phyloP scores from a whole-genome alignment of 2,329 filamentous ascomycete species.

The Setomelanomma holmii region DNA sequence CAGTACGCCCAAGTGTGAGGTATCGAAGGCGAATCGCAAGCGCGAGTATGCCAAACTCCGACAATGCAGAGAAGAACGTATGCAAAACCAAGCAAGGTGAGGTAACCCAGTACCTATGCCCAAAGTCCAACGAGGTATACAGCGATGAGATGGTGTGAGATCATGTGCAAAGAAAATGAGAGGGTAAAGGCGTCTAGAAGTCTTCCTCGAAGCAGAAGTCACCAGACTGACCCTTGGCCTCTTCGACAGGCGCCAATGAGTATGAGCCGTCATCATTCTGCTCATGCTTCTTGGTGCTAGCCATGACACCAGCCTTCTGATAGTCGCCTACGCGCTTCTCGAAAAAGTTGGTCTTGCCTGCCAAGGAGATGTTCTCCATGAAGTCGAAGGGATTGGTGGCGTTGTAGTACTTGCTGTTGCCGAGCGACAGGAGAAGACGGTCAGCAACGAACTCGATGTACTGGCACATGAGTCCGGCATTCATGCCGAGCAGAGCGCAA shows the following conservation, averaged over 20 bases:
- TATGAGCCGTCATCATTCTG: slow-evolving; percentile 51
- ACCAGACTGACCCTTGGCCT: slow-evolving; percentile 60
- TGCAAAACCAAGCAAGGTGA: slow-evolving; percentile 26
- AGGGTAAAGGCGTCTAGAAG: slow-evolving; percentile 69
- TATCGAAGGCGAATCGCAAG: slow-evolving; percentile 33
- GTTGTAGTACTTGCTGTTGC: slow-evolving; percentile 94
- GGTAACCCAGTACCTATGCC: slow-evolving; percentile 32
- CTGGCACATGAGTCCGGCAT: slow-evolving; percentile 95
- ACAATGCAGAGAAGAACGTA: slow-evolving; percentile 40
- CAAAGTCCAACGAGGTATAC: slow-evolving; percentile 30
- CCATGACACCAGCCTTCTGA: slow-evolving; percentile 99
- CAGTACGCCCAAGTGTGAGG: slow-evolving; percentile 14
- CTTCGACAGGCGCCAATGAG: slow-evolving; percentile 50
- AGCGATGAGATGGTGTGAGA: slow-evolving; percentile 26
- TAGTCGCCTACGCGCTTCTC: slow-evolving; percentile 99
- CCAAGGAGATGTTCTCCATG: slow-evolving; percentile 99
- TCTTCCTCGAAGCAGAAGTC: slow-evolving; percentile 96
- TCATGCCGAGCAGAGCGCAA: slow-evolving; percentile 95
- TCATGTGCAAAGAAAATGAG: slow-evolving; percentile 21
- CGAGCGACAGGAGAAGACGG: slow-evolving; percentile 88
- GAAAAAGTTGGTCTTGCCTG: slow-evolving; percentile 99
- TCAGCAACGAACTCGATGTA: slow-evolving; percentile 99
- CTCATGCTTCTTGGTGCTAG: slow-evolving; percentile 79
- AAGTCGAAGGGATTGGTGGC: slow-evolving; percentile 98
- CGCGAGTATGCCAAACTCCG: slow-evolving; percentile 29